Evolutionary conservation across 345 rosid species (phyloP), one percentile per base, ranked within the genome.

Genomic region (Eucalyptus cloeziana): DNA sequence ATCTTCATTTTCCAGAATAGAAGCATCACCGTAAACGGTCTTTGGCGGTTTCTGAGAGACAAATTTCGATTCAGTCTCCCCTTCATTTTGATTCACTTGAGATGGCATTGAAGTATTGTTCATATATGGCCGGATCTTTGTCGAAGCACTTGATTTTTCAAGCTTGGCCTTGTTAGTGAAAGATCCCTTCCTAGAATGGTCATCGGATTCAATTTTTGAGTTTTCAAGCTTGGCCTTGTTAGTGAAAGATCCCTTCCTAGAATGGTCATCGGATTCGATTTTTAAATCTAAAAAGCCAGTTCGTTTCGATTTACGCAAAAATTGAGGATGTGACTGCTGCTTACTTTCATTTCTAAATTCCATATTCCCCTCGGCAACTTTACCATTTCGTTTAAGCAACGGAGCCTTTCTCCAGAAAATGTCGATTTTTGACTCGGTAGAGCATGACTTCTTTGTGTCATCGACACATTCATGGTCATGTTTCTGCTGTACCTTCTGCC

Each of bases 401-500:
- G 9, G 27, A 40, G 47, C 85, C 85, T 21, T 37, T 76, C 85
- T 87, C 88, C 87, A 50, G 81, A 62, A 86, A 80, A 67, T 64
- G 76, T 86, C 89, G 56, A 89, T 91, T 91, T 89, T 92, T 81
- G 86, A 81, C 86, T 90, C 88, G 19, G 54, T 44, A 43, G 85
- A 86, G 89, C 85, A 6, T 40, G 10, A 71, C 44, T 76, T 76
- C 47, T 76, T 76, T 1, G 9, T 40, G 30, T 76, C 85, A 40
- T 76, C 1, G 3, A 76, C 27, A 13, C 90, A 87, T 58, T 90
- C 91, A 87, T 71, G 89, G 9, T 14, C 88, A 60, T 87, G 91
- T 87, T 91, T 92, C 90, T 88, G 91, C 91, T 92, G 93, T 69
- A 94, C 95, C 89, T 89, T 93, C 92, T 94, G 89, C 96, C 96